A percentile compares a stretch with the other conserved stretches of the same genome.
Evolutionary conservation across 352 stramenopile genomes (phyloP).

Genomic region (Phytopythium cucurbitacearum): DNA sequence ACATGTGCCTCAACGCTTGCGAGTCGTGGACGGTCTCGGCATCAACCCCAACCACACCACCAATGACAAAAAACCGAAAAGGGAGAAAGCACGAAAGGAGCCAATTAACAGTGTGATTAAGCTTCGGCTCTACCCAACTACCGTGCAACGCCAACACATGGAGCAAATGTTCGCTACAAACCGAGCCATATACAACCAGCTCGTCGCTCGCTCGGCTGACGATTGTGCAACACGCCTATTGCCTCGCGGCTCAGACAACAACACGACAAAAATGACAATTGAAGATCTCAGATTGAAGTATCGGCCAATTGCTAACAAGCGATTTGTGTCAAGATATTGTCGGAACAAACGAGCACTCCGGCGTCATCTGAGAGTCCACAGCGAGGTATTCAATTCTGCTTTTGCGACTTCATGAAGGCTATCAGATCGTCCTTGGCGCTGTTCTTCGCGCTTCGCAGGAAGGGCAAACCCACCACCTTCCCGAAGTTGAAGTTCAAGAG

Average conservation of each 20-base stretch:
- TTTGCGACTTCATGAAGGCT: slow-evolving; percentile 11
- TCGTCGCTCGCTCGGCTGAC: slow-evolving; percentile 3
- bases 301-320: slow-evolving; percentile 9
- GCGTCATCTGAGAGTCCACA: slow-evolving; percentile 5
- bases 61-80: too few relatives aligned
- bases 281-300: background rate
- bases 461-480: slow-evolving; percentile 8
- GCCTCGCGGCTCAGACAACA: background rate
- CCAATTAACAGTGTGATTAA: background rate
- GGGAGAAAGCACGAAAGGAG: too few relatives aligned
- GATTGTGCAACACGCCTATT: slow-evolving; percentile 2
- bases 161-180: slow-evolving; percentile 12
- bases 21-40: too few relatives aligned
- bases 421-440: slow-evolving; percentile 4
- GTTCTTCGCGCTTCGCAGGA: slow-evolving; percentile 4
- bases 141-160: background rate
- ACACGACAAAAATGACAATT: slow-evolving; percentile 1
- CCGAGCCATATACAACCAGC: slow-evolving; percentile 16
- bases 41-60: too few relatives aligned
- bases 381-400: slow-evolving; percentile 9
- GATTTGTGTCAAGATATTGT: slow-evolving; percentile 8
- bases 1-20: too few relatives aligned
- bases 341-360: slow-evolving; percentile 1
- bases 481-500: slow-evolving; percentile 14
- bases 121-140: background rate